phyloP scores from a whole-genome alignment of 305 asterid species.

The Solanum hybrid region DNA sequence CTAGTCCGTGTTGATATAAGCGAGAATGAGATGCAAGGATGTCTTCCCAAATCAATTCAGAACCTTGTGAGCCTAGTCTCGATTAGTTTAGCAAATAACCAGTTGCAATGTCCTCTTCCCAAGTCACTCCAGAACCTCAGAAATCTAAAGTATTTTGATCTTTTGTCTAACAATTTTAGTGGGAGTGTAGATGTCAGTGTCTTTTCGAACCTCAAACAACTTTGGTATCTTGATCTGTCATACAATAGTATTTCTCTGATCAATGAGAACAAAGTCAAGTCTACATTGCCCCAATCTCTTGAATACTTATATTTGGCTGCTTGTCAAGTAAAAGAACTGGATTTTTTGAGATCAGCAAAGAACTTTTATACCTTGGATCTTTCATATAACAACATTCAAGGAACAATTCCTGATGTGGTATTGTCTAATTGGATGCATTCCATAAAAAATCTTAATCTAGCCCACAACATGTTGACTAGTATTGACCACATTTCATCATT shows the following conservation, averaged over 20 bases:
- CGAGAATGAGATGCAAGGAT: background rate
- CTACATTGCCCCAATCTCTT: slow-evolving; percentile 1
- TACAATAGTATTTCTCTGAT: background rate
- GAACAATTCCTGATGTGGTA: slow-evolving; percentile 22
- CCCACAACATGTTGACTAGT: slow-evolving; percentile 16
- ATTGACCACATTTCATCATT: background rate
- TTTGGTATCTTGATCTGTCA: background rate
- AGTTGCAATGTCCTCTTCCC: slow-evolving; percentile 14
- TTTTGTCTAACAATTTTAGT: slow-evolving; percentile 22
- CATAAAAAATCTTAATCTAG: slow-evolving; percentile 13
- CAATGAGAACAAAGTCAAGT: background rate
- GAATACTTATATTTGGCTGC: background rate
- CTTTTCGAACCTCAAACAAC: background rate
- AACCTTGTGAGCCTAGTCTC: background rate
- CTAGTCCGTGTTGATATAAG: background rate
- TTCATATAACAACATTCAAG: slow-evolving; percentile 24
- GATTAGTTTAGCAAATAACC: background rate
- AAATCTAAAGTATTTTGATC: slow-evolving; percentile 8
- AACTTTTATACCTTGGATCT: slow-evolving; percentile 7
- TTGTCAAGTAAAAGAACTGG: background rate
- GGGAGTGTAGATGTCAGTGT: background rate
- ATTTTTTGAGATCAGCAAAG: background rate
- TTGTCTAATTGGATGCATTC: slow-evolving; percentile 7
- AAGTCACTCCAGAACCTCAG: background rate
- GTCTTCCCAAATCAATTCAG: background rate